Conservation (phyloP, 306 rosid species). For the Ziziphus jujuba region DNA sequence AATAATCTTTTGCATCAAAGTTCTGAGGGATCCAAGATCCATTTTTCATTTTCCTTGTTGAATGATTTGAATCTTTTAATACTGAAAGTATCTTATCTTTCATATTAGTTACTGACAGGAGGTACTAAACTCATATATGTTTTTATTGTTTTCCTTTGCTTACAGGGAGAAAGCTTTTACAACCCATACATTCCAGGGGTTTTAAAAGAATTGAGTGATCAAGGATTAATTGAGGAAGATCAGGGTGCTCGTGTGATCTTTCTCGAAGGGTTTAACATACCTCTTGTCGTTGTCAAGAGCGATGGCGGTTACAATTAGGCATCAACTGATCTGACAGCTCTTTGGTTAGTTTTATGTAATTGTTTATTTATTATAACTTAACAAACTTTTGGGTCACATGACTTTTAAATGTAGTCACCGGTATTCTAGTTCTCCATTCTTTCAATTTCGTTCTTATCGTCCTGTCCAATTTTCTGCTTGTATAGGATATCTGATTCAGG, state of each 20-base stretch:
- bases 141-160: constrained; percentile 25
- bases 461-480: not conserved
- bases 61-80: no score
- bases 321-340: constrained; percentile 86
- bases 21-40: no score
- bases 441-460: not conserved
- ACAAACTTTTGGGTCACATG: not conserved
- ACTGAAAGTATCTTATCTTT: no score
- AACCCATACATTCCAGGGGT: constrained; percentile 79
- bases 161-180: constrained; percentile 96
- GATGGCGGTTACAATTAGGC: constrained; percentile 96
- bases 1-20: no score
- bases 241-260: constrained; percentile 88
- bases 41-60: not conserved
- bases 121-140: no score
- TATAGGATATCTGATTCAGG: no score
- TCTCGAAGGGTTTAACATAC: constrained; percentile 69
- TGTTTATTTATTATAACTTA: constrained; percentile 7
- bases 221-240: constrained; percentile 73
- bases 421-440: not conserved
- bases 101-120: no score
- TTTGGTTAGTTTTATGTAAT: constrained; percentile 54
- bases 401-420: not conserved
- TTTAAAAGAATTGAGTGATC: constrained; percentile 57
- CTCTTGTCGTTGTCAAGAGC: constrained; percentile 92